Evolutionary conservation across 306 rosid species (phyloP), one percentile per base, ranked within the genome.

Genomic region (Glycine latifolia): DNA sequence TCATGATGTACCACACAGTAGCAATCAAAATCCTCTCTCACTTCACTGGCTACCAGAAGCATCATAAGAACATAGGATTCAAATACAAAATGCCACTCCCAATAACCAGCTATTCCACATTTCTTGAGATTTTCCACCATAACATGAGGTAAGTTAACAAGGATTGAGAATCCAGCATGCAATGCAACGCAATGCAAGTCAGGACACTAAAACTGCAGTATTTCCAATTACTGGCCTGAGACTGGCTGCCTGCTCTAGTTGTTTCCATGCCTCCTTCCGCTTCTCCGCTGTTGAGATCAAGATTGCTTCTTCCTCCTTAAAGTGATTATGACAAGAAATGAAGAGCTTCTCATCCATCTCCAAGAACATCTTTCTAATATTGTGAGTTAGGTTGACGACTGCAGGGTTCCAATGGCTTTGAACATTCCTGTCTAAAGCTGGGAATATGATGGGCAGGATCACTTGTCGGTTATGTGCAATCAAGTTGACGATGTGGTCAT

Each of bases 301-400:
- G 71, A 82, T 79, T 16, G 82, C 88, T 85, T 90, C 94, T 63
- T 91, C 93, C 78, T 90, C 98, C 88, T 87, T 91, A 67, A 80
- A 87, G n/a, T 78, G 91, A 20, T 88, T 58, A 61, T 89, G 89
- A 73, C 95, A 90, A 26, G 93, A 86, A 76, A 86, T 31, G 82
- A 90, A 95, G 46, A 95, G 92, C 80, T 90, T 94, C 43, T 91
- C 98, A 59, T 95, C 99, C 93, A 95, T 93, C 86, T 95, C 98
- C 73, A 87, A 73, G 71, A 95, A 91, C 90, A 93, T 90, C 89
- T 95, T 93, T 85, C 94, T 87, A 17, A 93, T 87, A 37, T 90
- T 93, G 8, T 84, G 82, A 80, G 94, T 91, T 78, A 95, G 83
- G 88, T 89, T 91, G 67, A 95, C 86, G 33, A 95, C 99, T 52